phyloP scores from a whole-genome alignment of 352 stramenopile species.

The Phytophthora lateralis region DNA sequence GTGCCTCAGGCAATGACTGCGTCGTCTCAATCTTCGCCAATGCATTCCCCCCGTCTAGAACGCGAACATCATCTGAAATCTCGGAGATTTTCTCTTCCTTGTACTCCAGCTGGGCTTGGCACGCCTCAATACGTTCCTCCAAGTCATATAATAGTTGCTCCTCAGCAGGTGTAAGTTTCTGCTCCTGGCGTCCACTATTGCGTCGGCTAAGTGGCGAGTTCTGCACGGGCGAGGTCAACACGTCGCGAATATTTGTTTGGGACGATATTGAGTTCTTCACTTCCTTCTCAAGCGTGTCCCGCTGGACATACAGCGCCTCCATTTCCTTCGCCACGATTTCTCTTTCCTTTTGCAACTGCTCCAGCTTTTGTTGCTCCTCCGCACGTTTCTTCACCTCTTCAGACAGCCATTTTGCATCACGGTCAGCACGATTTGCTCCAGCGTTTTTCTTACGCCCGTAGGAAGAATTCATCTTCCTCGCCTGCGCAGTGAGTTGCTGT shows the following conservation, averaged over 20 bases:
- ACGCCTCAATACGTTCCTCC: conserved; percentile 87
- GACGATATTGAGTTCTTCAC: conserved; percentile 66
- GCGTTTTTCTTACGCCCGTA: conserved; percentile 60
- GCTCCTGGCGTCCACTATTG: conserved; percentile 49
- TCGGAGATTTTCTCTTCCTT: conserved; percentile 91
- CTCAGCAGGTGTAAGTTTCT: conserved; percentile 76
- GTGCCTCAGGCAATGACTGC: conserved; percentile 81
- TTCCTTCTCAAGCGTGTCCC: conserved; percentile 73
- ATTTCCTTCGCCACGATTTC: conserved; percentile 82
- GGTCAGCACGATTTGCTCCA: conserved; percentile 38
- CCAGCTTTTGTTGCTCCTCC: conserved; percentile 84
- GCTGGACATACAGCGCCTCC: conserved; percentile 76
- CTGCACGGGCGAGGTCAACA: conserved; percentile 80
- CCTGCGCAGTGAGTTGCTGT: conserved; percentile 74
- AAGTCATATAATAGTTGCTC: conserved; percentile 84
- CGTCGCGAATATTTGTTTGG: conserved; percentile 74
- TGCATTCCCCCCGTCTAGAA: conserved; percentile 48
- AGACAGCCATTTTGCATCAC: conserved; percentile 82
- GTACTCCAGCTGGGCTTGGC: conserved; percentile 86
- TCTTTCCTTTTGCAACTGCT: conserved; percentile 82
- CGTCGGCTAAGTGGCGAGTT: conserved; percentile 45
- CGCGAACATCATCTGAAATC: conserved; percentile 60
- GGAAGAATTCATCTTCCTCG: conserved; percentile 63
- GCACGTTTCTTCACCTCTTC: conserved; percentile 84
- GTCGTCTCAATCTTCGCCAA: conserved; percentile 84